Conservation (phyloP, 257 asterid genomes). For the Solanum ossicruentum region DNA sequence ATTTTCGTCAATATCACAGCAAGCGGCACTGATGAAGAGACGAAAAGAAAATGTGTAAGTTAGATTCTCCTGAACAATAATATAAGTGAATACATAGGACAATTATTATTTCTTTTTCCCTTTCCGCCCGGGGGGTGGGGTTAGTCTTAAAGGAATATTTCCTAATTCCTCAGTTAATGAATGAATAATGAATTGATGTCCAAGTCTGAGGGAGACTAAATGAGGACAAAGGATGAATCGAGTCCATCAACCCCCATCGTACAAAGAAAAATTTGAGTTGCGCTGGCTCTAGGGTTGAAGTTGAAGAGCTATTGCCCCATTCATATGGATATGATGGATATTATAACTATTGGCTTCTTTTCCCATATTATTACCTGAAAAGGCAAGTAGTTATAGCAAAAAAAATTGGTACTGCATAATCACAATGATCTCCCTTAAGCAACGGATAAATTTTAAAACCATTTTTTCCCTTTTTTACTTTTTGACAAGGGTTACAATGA, state of each 20-base stretch:
- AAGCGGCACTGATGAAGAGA: slow-evolving; percentile 30
- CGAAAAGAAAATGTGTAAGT: neutral
- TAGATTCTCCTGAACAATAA: neutral
- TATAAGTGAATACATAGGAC: neutral
- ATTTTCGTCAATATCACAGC: slow-evolving; percentile 85
- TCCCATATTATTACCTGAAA: neutral
- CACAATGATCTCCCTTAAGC: neutral
- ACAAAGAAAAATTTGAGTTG: slow-evolving; percentile 57
- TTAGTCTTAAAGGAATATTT: too few relatives aligned
- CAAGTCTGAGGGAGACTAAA: too few relatives aligned
- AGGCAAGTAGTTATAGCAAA: neutral
- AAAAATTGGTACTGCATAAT: neutral
- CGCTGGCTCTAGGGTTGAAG: slow-evolving; percentile 72
- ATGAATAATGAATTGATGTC: too few relatives aligned
- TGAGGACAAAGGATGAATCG: slow-evolving; percentile 7
- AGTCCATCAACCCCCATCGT: slow-evolving; percentile 46
- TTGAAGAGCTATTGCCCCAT: slow-evolving; percentile 75
- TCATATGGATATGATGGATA: slow-evolving; percentile 30
- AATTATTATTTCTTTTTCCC: neutral
- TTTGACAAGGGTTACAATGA: neutral
- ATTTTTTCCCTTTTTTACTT: too few relatives aligned
- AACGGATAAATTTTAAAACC: neutral
- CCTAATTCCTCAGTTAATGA: too few relatives aligned
- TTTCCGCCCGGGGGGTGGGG: neutral
- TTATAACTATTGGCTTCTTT: slow-evolving; percentile 16